A percentile compares a stretch with the other conserved stretches of the same genome.
Conservation (phyloP, 2,329 filamentous ascomycete species). For the Phoma sp. region DNA sequence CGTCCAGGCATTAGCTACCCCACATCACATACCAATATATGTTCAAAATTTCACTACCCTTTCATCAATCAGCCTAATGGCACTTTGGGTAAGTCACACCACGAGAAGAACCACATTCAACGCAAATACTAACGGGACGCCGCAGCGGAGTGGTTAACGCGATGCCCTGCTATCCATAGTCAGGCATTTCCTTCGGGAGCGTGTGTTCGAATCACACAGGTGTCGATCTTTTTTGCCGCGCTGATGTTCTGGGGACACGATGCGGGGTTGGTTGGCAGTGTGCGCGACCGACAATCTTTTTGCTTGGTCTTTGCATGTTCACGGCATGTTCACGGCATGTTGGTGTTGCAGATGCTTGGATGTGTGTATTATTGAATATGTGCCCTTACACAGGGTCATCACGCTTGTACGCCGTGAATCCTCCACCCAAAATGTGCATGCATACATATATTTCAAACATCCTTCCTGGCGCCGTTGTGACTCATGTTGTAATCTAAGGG, state of each 20-base stretch:
- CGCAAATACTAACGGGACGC: too few relatives aligned
- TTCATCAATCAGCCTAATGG: not conserved
- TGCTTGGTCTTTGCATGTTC: not conserved
- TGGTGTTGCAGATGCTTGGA: not conserved
- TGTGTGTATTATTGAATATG: not conserved
- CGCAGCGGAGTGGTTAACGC: constrained; percentile 19
- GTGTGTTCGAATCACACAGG: constrained; percentile 39
- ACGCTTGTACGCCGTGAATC: not conserved
- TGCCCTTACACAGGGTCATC: not conserved
- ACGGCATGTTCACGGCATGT: too few relatives aligned
- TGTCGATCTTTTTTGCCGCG: constrained; percentile 22
- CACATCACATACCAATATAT: too few relatives aligned
- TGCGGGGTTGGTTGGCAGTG: not conserved
- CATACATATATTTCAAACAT: not conserved
- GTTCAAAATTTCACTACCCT: too few relatives aligned
- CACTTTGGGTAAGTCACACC: constrained; percentile 9
- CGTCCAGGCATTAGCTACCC: too few relatives aligned
- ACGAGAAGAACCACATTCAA: constrained; percentile 9
- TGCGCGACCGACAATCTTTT: not conserved
- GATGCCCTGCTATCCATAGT: constrained; percentile 17
- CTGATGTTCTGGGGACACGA: not conserved
- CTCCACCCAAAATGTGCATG: not conserved
- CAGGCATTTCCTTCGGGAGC: constrained; percentile 35
- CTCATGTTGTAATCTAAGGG: not conserved
- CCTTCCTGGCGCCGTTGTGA: not conserved